Percentiles rank a stretch among this genome's conserved stretches.
phyloP scores from a whole-genome alignment of 129 eudicot species.

The Centaurea solstitialis region DNA sequence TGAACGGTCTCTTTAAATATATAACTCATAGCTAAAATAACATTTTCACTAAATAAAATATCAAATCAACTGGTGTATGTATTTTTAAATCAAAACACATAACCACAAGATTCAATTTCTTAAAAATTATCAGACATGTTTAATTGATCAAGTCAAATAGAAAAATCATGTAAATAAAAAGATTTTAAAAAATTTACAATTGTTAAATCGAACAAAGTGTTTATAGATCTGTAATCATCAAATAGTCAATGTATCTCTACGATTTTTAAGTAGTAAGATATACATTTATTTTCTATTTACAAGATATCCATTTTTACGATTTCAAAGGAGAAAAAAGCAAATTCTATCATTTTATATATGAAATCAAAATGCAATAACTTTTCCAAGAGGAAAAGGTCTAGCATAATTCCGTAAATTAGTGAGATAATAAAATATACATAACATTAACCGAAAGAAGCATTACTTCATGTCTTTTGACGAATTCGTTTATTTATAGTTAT shows the following conservation, averaged over 20 bases:
- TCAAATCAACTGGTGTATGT: background rate
- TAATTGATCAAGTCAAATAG: too few species aligned
- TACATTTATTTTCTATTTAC: too few species aligned
- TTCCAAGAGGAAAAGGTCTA: conserved; percentile 4
- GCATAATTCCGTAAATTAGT: conserved; percentile 15
- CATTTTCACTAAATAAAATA: too few species aligned
- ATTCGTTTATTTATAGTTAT: background rate
- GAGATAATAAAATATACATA: conserved; percentile 6
- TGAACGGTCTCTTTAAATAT: background rate
- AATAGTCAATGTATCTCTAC: too few species aligned
- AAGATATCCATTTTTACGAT: background rate
- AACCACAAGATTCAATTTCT: too few species aligned
- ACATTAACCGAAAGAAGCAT: background rate
- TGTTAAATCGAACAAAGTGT: too few species aligned
- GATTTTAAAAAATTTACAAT: too few species aligned
- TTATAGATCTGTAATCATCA: background rate
- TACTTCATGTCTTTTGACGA: background rate
- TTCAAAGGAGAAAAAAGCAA: background rate
- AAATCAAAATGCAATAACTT: background rate
- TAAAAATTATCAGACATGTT: too few species aligned
- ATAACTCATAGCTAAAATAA: background rate
- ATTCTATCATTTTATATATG: background rate
- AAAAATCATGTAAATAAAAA: background rate
- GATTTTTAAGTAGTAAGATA: too few species aligned
- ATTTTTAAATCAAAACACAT: background rate